Base-by-base conservation (phyloP, 208 protist species). In the Porcisia deanei region DNA sequence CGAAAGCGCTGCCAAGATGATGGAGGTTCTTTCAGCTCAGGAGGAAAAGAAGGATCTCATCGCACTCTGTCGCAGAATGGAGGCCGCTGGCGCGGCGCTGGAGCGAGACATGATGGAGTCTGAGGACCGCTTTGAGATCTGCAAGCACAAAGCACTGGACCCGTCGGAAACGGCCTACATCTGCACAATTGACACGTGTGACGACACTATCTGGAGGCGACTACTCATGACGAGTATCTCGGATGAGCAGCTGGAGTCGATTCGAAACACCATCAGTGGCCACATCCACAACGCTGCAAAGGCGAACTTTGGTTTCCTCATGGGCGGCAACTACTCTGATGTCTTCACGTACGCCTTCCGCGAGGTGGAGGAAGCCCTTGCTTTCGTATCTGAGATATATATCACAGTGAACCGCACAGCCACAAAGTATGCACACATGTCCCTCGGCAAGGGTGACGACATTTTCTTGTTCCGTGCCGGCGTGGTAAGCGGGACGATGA, bases 311-410 rank as follows among this genome's bases (percentile, higher is more conserved):
- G 93, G 91, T 37, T 88, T 97, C 70, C 72, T 93, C 54, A 91
- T 97, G 83, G 94, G 91, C 76, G 91, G 91, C 73, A 94, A 97
- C 81, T 76, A 87, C 60, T 77, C 71, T 2, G 90, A 94, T 64
- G 79, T 97, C 14, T 93, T 96, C 71, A 93, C 85, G 20, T 97
- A 94, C 83, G 90, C 90, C 9, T 97, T 95, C 76, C 90, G 87
- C 43, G 87, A 88, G 61, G 85, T 92, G 49, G 89, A 94, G 73
- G 81, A 95, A 76, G 93, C 79, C 39, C 83, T 97, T 8, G 82
- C 83, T 7, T 97, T 97, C 72, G 80, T 90, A 5, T 83, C 91
- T 5, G 82, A 94, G 22, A 85, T 94, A 0, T 97, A 97, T 73
- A 89, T 90, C 60, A 71, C 77, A 34, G 84, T 95, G 37, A 94